Evolutionary conservation across 371 early-diverging fungal species (phyloP), one percentile per base, ranked within the genome.

Genomic region (Umbelopsis sp.): DNA sequence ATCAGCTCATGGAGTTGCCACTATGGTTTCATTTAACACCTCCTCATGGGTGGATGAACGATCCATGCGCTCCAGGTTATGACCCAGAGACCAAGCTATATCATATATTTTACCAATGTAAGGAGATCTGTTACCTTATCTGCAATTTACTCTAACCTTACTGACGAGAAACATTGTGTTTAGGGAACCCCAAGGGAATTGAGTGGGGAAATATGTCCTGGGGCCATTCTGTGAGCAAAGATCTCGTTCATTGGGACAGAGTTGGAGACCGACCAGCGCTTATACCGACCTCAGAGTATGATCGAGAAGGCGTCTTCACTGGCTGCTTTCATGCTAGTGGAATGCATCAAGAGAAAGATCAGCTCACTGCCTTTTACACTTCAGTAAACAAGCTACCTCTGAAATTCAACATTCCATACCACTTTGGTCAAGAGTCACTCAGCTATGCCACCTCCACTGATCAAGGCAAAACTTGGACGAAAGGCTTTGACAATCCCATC

Each of bases 41-140:
- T 14, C 70, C 67, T 66, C 44, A 65, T 25, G 65, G 65, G n/a
- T 70, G 70, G 70, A 66, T 70, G 70, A 70, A 70, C 51, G 63
- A 70, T 63, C 70, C 70, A n/a, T 70, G 65, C 18, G 70, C 70
- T 0, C 70, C 70, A 11, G 66, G 57, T 37, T 66, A 52, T 25
- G 70, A 70, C 37, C 41, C 32, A 20, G 25, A 10, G n/a, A 64
- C 64, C 25, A 41, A 41, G 20, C 63, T 52, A 6, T 70, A 70
- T 44, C 70, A 70, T 44, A 12, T 70, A 3, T 70, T 65, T 51
- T 70, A 70, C 48, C 70, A 66, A 41, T 64, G 64, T 64, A 11
- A 64, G 45, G 29, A 29, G 29, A 29, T 29, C 29, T 29, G 29
- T 4, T 29, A 3, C 29, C 29, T 0, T 1, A 29, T 1, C 29